A percentile compares a stretch with the other conserved stretches of the same genome.
phyloP scores from a whole-genome alignment of 2,329 filamentous ascomycete genomes.

The Aspergillus sp. region DNA sequence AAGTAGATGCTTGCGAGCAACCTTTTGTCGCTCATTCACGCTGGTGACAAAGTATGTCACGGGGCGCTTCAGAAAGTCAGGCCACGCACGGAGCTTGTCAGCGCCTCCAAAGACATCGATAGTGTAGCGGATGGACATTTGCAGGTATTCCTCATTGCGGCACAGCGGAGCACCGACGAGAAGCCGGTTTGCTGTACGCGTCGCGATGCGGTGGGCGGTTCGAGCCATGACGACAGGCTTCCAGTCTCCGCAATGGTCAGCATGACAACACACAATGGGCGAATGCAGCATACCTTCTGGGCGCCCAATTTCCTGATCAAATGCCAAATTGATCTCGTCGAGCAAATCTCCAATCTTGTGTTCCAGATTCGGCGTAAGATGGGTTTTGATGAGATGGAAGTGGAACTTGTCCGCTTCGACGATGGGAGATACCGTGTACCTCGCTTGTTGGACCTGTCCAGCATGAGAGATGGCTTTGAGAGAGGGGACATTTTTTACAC shows the following conservation, averaged over 20 bases:
- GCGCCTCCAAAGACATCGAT: conserved; percentile 24
- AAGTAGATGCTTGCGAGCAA: conserved; percentile 4
- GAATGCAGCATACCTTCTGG: too few relatives aligned
- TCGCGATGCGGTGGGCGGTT: too few relatives aligned
- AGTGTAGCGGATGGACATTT: conserved; percentile 31
- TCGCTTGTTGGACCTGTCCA: background rate
- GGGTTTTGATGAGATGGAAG: background rate
- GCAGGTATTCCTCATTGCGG: conserved; percentile 29
- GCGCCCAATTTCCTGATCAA: too few relatives aligned
- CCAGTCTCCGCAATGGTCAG: too few relatives aligned
- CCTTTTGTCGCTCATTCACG: conserved; percentile 9
- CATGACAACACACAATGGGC: too few relatives aligned
- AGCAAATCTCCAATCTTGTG: background rate
- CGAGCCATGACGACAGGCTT: too few relatives aligned
- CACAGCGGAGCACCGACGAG: conserved; percentile 10
- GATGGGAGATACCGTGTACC: background rate
- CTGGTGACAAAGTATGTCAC: conserved; percentile 12
- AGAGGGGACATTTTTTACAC: too few relatives aligned
- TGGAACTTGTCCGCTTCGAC: background rate
- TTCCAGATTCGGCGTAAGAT: background rate
- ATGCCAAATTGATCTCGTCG: too few relatives aligned
- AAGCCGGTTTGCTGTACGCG: too few relatives aligned
- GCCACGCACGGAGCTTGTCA: conserved; percentile 13
- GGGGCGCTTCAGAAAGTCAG: conserved; percentile 8
- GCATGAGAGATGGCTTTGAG: too few relatives aligned